Percentiles rank a stretch among this genome's conserved stretches.
These are phyloP conservation scores for Phytophthora syringae DNA, from an alignment of 352 stramenopile genomes.

Conservation along the genomic window DNA sequence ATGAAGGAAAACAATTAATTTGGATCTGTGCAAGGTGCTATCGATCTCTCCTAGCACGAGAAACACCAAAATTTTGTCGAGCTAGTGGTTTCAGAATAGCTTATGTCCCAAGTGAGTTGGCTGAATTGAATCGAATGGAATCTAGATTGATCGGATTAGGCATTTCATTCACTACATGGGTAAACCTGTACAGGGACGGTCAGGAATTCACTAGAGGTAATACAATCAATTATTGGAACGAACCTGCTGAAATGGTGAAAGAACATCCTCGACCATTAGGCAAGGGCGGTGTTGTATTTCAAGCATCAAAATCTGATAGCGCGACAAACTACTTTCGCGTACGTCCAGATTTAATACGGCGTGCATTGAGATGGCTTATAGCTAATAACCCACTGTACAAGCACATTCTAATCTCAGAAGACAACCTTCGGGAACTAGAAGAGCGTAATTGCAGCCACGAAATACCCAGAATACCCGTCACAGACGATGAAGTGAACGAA, in stretches of 20 bases:
- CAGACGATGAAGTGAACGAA: constrained; percentile 7
- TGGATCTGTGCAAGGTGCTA: constrained; percentile 3
- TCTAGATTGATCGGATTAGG: constrained; percentile 1
- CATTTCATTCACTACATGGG: constrained; percentile 7
- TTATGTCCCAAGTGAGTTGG: not conserved
- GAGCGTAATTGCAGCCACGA: not conserved
- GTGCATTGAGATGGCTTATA: constrained; percentile 15
- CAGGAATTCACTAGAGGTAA: constrained; percentile 7
- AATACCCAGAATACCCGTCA: constrained; percentile 6
- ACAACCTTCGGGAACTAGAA: constrained; percentile 2
- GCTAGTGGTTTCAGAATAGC: not conserved
- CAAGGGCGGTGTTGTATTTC: not conserved
- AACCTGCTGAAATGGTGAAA: constrained; percentile 1
- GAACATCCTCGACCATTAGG: not conserved
- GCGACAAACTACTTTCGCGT: constrained; percentile 8
- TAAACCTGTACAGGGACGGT: constrained; percentile 1
- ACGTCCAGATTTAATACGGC: constrained; percentile 4
- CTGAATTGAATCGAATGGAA: constrained; percentile 3
- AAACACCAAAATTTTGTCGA: not conserved
- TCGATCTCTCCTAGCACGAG: not conserved
- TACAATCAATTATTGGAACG: constrained; percentile 5
- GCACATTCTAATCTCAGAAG: constrained; percentile 11
- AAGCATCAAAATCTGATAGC: not conserved
- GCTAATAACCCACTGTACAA: constrained; percentile 9
- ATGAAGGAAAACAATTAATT: not conserved